phyloP scores from a whole-genome alignment of 805 yeast species.

The Yarrowia divulgata region DNA sequence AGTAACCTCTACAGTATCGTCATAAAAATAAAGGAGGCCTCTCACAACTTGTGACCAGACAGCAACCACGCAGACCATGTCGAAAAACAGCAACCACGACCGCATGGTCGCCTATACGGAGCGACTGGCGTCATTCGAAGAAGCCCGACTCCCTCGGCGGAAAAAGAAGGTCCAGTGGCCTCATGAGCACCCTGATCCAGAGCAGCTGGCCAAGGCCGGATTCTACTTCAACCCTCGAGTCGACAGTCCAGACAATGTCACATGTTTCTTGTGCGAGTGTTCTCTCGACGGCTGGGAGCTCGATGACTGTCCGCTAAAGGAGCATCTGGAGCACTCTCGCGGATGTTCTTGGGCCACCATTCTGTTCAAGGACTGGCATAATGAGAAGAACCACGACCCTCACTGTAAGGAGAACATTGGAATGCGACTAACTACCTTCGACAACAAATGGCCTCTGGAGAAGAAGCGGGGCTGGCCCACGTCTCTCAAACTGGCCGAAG shows the following conservation, averaged over 20 bases:
- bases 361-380: slow-evolving; percentile 44
- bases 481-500: slow-evolving; percentile 59
- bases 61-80: not conserved
- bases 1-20: slow-evolving; percentile 1
- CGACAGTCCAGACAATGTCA: slow-evolving; percentile 57
- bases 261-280: slow-evolving; percentile 65
- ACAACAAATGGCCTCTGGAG: slow-evolving; percentile 56
- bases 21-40: not conserved
- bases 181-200: slow-evolving; percentile 46
- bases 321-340: slow-evolving; percentile 54
- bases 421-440: slow-evolving; percentile 46
- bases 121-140: slow-evolving; percentile 25
- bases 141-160: slow-evolving; percentile 6
- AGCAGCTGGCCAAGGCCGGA: slow-evolving; percentile 62
- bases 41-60: not conserved
- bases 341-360: slow-evolving; percentile 52
- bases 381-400: slow-evolving; percentile 45
- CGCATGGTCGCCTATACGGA: slow-evolving; percentile 26
- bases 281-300: slow-evolving; percentile 67
- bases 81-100: slow-evolving; percentile 21
- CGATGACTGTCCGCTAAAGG: slow-evolving; percentile 59
- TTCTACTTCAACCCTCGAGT: slow-evolving; percentile 64
- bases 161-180: slow-evolving; percentile 44
- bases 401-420: slow-evolving; percentile 43
- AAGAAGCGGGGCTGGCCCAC: slow-evolving; percentile 54